Percentiles rank a stretch among this genome's conserved stretches.
These are phyloP conservation scores for Gynostemma pentaphyllum DNA, from an alignment of 306 rosid species.

Conservation along the genomic window DNA sequence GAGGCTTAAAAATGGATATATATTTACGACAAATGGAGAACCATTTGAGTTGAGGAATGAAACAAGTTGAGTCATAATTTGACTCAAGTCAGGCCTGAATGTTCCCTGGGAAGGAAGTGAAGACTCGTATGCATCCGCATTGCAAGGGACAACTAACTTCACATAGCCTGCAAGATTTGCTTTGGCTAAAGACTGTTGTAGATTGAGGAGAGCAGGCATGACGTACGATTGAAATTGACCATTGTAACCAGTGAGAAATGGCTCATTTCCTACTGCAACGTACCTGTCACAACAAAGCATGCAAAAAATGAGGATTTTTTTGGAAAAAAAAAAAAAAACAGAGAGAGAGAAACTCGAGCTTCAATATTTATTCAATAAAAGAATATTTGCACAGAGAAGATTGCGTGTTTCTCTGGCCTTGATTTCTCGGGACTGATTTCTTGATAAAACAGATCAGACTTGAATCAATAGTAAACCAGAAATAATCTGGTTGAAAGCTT, in stretches of 20 bases:
- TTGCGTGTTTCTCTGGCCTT: background rate
- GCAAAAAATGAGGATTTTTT: background rate
- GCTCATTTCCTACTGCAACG: constrained; percentile 91
- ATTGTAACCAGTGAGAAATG: constrained; percentile 70
- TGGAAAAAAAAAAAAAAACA: too few species aligned
- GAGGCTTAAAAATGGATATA: constrained; percentile 90
- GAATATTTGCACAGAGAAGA: background rate
- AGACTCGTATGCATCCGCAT: constrained; percentile 87
- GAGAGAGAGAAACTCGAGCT: background rate
- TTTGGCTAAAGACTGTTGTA: constrained; percentile 78
- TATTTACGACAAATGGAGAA: constrained; percentile 84
- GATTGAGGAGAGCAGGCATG: constrained; percentile 60
- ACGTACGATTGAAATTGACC: constrained; percentile 67
- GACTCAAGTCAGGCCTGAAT: constrained; percentile 68
- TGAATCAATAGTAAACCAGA: background rate
- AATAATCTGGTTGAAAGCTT: background rate
- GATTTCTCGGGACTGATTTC: background rate
- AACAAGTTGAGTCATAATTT: constrained; percentile 63
- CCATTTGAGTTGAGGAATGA: constrained; percentile 82
- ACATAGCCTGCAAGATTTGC: constrained; percentile 74
- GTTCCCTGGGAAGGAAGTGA: constrained; percentile 86
- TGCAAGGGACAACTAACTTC: constrained; percentile 91
- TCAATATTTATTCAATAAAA: background rate
- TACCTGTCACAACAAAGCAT: constrained; percentile 40
- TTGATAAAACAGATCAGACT: background rate